A percentile compares a stretch with the other conserved stretches of the same genome.
phyloP scores from a whole-genome alignment of 768 basidiomycete genomes.

The Boletus insuetus region DNA sequence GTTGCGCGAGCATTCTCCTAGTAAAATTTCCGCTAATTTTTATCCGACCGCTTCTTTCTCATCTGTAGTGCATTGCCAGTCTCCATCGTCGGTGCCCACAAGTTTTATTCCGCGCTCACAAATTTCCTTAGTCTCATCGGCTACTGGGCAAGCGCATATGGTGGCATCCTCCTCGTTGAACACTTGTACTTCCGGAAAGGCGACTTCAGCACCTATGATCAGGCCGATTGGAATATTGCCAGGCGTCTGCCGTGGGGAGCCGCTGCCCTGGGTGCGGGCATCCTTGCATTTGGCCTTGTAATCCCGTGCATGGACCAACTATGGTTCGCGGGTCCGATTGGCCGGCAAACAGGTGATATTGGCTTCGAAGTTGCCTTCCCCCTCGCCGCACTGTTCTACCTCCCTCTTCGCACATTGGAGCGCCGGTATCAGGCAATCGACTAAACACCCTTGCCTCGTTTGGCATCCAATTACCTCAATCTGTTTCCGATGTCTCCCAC shows the following conservation, averaged over 20 bases:
- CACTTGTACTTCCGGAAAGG: constrained; percentile 62
- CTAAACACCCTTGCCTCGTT: constrained; percentile 7
- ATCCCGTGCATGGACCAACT: constrained; percentile 69
- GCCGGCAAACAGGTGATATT: constrained; percentile 62
- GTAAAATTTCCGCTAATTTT: constrained; percentile 3
- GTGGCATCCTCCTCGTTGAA: constrained; percentile 58
- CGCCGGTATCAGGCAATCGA: constrained; percentile 31
- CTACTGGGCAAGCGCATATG: constrained; percentile 60
- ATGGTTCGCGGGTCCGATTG: constrained; percentile 72
- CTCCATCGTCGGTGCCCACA: constrained; percentile 65
- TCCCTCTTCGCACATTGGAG: constrained; percentile 54
- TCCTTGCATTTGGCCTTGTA: constrained; percentile 52
- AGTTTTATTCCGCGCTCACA: constrained; percentile 61
- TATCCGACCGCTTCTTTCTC: background rate
- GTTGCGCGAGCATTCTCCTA: constrained; percentile 23
- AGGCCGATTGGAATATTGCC: constrained; percentile 50
- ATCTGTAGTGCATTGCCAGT: constrained; percentile 59
- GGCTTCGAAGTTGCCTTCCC: constrained; percentile 63
- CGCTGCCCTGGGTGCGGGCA: constrained; percentile 54
- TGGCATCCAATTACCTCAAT: background rate
- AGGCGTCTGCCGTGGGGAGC: constrained; percentile 56
- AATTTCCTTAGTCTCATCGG: constrained; percentile 69
- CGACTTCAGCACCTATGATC: constrained; percentile 47
- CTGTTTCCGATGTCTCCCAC: background rate
- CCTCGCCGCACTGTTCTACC: constrained; percentile 46